Base-by-base conservation (phyloP, 805 yeast genomes). In the Ogataea dorogensis region DNA sequence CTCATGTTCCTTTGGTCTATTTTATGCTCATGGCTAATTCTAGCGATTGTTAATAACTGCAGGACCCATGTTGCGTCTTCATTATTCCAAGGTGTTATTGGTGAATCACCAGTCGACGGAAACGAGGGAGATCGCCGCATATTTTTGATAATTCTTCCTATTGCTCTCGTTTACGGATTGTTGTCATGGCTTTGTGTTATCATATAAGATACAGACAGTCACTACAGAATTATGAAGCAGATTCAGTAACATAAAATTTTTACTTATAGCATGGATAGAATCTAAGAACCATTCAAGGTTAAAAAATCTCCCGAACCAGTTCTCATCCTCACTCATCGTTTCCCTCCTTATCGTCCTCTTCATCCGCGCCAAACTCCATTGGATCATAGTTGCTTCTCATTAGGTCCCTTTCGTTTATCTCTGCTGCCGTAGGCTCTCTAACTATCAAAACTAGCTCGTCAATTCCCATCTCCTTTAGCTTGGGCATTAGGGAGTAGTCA, bases 351-450 rank as follows among this genome's bases (percentile, higher is more conserved):
- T 61, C 73, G 7, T 67, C 75, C 8, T 73, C 75, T 28, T 79
- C 84, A 24, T 74, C 80, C 15, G 71, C 81, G 47, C 75, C 80
- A 56, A 81, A 85, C 50, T 80, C 84, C 67, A 84, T 81, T 24
- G 93, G 91, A 63, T 86, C 95, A 51, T 67, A 86, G 42, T 67
- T 73, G 30, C 84, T 76, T 65, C 95, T 73, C 23, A 69, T 57
- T 36, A 68, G 72, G 58, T 87, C 94, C 66, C 91, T 74, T 36
- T 65, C 67, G 46, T 74, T 75, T 44, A 77, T 65, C 58, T 87
- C 95, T 30, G 69, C 71, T 5, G 82, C 77, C 8, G 81, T 79
- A 33, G 89, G 83, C 50, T 84, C 89, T 56, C 91, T 73, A 36
- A 86, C 62, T 31, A 70, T 67, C 44, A 81, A 65, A 35, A 79